Evolutionary conservation across 345 rosid species (phyloP).

Genomic region (Salix suchowensis): DNA sequence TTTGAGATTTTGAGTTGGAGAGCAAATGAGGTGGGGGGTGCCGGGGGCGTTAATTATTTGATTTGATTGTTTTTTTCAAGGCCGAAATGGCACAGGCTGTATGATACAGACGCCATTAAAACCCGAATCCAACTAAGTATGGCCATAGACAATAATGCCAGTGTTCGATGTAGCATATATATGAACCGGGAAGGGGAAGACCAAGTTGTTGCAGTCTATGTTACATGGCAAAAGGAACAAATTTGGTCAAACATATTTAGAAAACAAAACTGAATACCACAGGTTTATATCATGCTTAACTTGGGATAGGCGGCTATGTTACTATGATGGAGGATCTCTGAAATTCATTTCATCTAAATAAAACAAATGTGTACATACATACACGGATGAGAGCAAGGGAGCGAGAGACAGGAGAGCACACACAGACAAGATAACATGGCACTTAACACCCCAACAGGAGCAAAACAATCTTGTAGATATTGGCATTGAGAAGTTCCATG

Average conservation of each 20-base stretch:
- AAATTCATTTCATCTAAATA: background rate
- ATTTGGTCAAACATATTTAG: no score
- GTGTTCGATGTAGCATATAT: background rate
- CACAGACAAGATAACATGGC: no score
- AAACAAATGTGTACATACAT: background rate
- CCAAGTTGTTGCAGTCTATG: no score
- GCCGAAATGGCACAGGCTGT: no score
- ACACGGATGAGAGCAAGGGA: background rate
- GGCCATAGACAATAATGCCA: background rate
- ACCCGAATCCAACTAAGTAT: constrained; percentile 3
- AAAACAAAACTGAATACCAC: no score
- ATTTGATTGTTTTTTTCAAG: no score
- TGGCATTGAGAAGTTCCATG: background rate
- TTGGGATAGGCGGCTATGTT: background rate
- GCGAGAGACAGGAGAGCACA: background rate
- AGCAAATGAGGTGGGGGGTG: no score
- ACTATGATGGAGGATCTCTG: background rate
- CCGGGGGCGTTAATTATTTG: no score
- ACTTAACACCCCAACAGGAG: no score
- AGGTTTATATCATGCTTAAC: background rate
- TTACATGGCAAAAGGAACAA: no score
- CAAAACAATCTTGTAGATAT: background rate
- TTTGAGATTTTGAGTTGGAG: no score
- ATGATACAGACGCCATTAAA: background rate
- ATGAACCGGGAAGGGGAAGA: background rate